Base-by-base conservation (phyloP, 2,329 filamentous ascomycete genomes). In the Cladophialophora psammophila region DNA sequence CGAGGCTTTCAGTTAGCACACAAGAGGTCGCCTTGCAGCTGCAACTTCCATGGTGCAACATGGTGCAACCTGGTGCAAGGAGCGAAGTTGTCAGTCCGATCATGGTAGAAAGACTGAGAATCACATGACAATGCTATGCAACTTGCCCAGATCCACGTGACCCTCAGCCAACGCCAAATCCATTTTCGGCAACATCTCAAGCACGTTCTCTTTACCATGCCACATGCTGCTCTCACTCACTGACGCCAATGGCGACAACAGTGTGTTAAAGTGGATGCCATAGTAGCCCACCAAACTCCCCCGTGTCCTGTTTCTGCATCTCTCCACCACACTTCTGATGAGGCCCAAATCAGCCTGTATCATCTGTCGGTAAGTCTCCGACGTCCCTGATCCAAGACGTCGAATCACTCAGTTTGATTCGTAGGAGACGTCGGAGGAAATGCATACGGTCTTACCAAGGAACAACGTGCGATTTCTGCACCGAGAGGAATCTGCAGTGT, bases 371-470 rank as follows among this genome's bases (percentile, higher is more conserved):
- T 69, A 69, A 18, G 60, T 64, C 10, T 7, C n/a, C 12, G n/a
- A 48, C 18, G 48, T 8, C 40, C 8, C 12, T 36, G 45, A 13
- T 13, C 15, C 7, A 63, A 13, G 35, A 35, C 5, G 45, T 13
- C 36, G 8, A 62, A 10, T 36, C 35, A 35, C 60, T 63, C 45
- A 60, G 48, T 20, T 10, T 7, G 6, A n/a, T 7, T n/a, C 20
- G 7, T 50, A 70, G 66, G 13, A 65, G 61, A 34, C 68, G 68
- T 7, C 59, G 68, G n/a, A 55, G 68, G 9, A 70, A 68, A 60
- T 70, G 68, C 34, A 50, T 50, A 26, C 45, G 45, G 8, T 50
- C 45, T 26, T 50, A 50, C 5, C 45, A 50, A 20, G 45, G 45
- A 50, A 50, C 45, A 26, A 26, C 45, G 18, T 50, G 45, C 45